Evolutionary conservation across 2,329 filamentous ascomycete genomes (phyloP).

Genomic region (Ilyonectria sp.): DNA sequence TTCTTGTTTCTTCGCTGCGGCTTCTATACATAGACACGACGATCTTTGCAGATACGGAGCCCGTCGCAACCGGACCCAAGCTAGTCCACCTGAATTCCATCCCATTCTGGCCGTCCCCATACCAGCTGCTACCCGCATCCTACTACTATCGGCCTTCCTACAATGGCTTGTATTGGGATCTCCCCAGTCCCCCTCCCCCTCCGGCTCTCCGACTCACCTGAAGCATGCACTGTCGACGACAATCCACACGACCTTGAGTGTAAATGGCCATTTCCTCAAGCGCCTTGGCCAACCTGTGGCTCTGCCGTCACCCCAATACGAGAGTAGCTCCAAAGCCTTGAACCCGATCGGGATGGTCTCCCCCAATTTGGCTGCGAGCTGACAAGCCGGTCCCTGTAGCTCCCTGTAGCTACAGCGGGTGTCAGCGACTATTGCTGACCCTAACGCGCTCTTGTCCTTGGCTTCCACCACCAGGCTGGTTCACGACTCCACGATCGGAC

Average conservation of each 20-base stretch:
- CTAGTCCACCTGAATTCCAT: constrained; percentile 23
- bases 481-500: constrained; percentile 23
- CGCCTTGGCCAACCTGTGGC: constrained; percentile 31
- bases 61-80: constrained; percentile 8
- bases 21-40: constrained; percentile 44
- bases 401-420: constrained; percentile 8
- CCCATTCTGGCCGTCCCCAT: constrained; percentile 9
- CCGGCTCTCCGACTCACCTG: constrained; percentile 40
- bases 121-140: constrained; percentile 15
- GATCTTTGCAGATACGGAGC: constrained; percentile 21
- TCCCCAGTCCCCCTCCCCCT: constrained; percentile 2
- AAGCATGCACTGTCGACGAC: constrained; percentile 36
- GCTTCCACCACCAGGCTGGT: constrained; percentile 11
- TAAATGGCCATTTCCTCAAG: constrained; percentile 24
- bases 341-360: constrained; percentile 40
- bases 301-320: constrained; percentile 33
- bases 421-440: constrained; percentile 24
- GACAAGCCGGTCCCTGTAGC: constrained; percentile 38
- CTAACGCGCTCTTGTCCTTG: constrained; percentile 8
- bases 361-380: constrained; percentile 38
- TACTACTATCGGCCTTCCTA: constrained; percentile 4
- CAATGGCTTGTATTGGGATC: neutral
- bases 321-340: constrained; percentile 31
- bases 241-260: constrained; percentile 19
- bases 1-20: constrained; percentile 24